Conservation (phyloP, 176 grass and related monocot genomes). For the Saccharum officinarum region DNA sequence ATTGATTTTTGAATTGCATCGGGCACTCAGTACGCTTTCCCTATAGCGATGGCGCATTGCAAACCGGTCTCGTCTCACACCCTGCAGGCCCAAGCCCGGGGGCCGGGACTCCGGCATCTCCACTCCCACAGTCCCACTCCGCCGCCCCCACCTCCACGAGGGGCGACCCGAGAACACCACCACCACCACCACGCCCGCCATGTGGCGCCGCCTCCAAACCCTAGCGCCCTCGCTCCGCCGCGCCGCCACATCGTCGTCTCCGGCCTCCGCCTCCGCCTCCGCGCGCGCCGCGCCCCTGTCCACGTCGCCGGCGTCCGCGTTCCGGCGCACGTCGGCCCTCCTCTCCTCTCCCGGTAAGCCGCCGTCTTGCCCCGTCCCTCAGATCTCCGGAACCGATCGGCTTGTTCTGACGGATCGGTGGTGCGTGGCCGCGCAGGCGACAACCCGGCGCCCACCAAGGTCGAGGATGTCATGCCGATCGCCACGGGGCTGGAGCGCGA, state of each 20-base stretch:
- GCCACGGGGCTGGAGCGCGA: conserved; percentile 56
- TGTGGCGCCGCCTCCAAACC: conserved; percentile 53
- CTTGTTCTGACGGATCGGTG: conserved; percentile 11
- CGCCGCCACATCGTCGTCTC: conserved; percentile 15
- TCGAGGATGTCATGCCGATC: conserved; percentile 63
- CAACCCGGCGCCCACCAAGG: conserved; percentile 29
- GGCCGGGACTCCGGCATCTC: no score
- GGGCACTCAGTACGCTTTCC: no score
- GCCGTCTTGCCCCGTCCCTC: not conserved
- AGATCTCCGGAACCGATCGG: not conserved
- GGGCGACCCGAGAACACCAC: conserved; percentile 43
- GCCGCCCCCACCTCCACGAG: not conserved
- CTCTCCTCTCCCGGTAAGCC: conserved; percentile 11
- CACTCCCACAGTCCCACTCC: not conserved
- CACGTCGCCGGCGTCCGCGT: conserved; percentile 4
- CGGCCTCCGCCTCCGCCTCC: not conserved
- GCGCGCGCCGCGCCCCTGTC: not conserved
- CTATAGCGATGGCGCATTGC: no score
- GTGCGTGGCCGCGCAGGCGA: conserved; percentile 16
- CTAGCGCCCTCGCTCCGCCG: conserved; percentile 27
- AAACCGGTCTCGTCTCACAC: no score
- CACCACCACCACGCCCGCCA: conserved; percentile 1
- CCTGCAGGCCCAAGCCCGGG: no score
- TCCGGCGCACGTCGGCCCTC: conserved; percentile 1
- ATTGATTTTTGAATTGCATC: no score